phyloP scores from a whole-genome alignment of 345 rosid species.

The Linum lewisii region DNA sequence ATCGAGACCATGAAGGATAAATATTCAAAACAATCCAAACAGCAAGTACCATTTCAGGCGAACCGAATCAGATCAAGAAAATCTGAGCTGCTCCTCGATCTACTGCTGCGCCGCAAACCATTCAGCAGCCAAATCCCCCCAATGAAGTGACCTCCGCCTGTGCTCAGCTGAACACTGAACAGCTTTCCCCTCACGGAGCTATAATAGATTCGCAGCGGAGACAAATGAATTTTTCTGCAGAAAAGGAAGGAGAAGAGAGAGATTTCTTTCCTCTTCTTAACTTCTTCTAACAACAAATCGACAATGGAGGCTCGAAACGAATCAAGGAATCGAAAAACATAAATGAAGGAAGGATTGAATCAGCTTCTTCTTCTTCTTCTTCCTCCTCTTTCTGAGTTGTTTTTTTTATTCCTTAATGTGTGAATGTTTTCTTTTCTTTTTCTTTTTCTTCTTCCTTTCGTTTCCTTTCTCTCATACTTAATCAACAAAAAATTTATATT shows the following conservation, averaged over 20 bases:
- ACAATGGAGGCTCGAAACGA: too few species aligned
- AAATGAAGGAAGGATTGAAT: too few species aligned
- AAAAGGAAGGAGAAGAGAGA: too few species aligned
- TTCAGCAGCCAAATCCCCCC: conserved; percentile 15
- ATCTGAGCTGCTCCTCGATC: conserved; percentile 37
- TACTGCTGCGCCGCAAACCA: conserved; percentile 26
- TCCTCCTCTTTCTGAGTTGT: not conserved
- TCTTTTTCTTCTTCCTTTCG: not conserved
- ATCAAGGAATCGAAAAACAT: too few species aligned
- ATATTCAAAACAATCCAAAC: not conserved
- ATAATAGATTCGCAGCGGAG: too few species aligned
- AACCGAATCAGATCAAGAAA: conserved; percentile 31
- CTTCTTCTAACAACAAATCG: too few species aligned
- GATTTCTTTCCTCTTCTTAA: too few species aligned
- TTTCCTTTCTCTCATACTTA: not conserved
- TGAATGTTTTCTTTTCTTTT: not conserved
- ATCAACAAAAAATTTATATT: not conserved
- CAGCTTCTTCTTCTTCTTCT: not conserved
- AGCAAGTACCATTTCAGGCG: conserved; percentile 28
- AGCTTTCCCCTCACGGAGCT: not conserved
- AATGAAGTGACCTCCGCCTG: not conserved
- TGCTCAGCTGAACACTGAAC: not conserved
- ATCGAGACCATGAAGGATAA: conserved; percentile 1
- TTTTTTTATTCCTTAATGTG: not conserved
- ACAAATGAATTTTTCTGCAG: too few species aligned